phyloP scores from a whole-genome alignment of 805 yeast species.

The Sungouiella blattae region DNA sequence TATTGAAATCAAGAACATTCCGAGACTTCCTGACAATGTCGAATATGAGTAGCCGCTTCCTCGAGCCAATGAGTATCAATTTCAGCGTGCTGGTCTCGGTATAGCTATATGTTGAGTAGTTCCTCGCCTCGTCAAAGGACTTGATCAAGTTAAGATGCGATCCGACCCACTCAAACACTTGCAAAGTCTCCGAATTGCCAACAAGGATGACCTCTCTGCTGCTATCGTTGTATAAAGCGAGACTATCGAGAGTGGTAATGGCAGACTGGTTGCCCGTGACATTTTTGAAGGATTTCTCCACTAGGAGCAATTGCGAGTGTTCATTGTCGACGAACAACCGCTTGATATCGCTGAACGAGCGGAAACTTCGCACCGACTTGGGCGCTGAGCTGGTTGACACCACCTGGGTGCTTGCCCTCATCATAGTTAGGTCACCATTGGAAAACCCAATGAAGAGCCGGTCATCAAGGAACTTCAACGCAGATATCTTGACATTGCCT shows the following conservation, averaged over 20 bases:
- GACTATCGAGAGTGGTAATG: slow-evolving; percentile 14
- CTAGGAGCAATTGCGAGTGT: slow-evolving; percentile 12
- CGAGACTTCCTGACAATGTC: slow-evolving; percentile 26
- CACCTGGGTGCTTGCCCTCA: slow-evolving; percentile 14
- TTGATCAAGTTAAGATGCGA: slow-evolving; percentile 30
- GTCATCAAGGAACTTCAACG: slow-evolving; percentile 18
- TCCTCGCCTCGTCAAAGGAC: slow-evolving; percentile 23
- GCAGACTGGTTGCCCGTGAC: slow-evolving; percentile 16
- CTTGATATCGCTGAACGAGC: slow-evolving; percentile 24
- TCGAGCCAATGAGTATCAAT: slow-evolving; percentile 25
- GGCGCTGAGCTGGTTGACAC: slow-evolving; percentile 10
- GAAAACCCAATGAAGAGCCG: slow-evolving; percentile 29
- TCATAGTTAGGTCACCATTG: slow-evolving; percentile 34
- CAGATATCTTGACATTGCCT: slow-evolving; percentile 18
- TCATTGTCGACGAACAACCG: slow-evolving; percentile 20
- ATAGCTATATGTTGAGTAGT: slow-evolving; percentile 16
- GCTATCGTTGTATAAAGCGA: slow-evolving; percentile 16
- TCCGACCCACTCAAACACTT: slow-evolving; percentile 29
- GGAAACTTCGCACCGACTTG: slow-evolving; percentile 14
- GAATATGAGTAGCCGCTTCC: slow-evolving; percentile 27
- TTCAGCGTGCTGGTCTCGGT: slow-evolving; percentile 16
- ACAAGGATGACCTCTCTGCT: slow-evolving; percentile 24
- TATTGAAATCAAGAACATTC: slow-evolving; percentile 26
- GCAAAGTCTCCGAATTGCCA: slow-evolving; percentile 20
- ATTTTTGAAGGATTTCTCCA: slow-evolving; percentile 20